phyloP scores from a whole-genome alignment of 257 asterid species.

The Vinca minor region DNA sequence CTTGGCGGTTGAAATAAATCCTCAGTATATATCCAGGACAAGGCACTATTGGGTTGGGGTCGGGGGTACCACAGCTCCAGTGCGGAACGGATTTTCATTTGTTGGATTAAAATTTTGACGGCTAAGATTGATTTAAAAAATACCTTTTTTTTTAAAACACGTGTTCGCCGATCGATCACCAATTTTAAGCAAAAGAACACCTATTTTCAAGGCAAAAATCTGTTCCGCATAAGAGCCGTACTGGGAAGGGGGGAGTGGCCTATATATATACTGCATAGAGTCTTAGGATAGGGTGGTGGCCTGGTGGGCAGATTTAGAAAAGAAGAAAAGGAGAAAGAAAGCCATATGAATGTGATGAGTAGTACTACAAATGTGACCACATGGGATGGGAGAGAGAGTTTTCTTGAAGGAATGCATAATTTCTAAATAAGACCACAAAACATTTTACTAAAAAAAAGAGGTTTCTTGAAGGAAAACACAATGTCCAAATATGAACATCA shows the following conservation, averaged over 20 bases:
- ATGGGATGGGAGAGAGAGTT: constrained; percentile 20
- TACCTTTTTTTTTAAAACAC: too few relatives aligned
- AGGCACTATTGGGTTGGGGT: background rate
- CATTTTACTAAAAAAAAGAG: constrained; percentile 37
- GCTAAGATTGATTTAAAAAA: too few relatives aligned
- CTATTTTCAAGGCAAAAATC: too few relatives aligned
- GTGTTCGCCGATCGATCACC: too few relatives aligned
- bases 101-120: too few relatives aligned
- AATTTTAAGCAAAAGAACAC: too few relatives aligned
- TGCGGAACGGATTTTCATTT: too few relatives aligned
- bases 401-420: constrained; percentile 43
- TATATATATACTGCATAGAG: background rate
- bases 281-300: too few relatives aligned
- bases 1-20: background rate
- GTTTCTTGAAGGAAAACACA: constrained; percentile 46
- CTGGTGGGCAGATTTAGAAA: background rate
- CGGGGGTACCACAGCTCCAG: too few relatives aligned
- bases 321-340: background rate
- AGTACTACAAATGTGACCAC: constrained; percentile 10
- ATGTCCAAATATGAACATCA: constrained; percentile 33
- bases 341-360: constrained; percentile 1
- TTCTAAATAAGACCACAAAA: constrained; percentile 33
- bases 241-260: too few relatives aligned
- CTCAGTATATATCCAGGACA: background rate
- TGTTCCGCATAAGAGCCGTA: too few relatives aligned